Conservation (phyloP, 1,284 basidiomycete genomes). For the Cryptococcus maquisensis region DNA sequence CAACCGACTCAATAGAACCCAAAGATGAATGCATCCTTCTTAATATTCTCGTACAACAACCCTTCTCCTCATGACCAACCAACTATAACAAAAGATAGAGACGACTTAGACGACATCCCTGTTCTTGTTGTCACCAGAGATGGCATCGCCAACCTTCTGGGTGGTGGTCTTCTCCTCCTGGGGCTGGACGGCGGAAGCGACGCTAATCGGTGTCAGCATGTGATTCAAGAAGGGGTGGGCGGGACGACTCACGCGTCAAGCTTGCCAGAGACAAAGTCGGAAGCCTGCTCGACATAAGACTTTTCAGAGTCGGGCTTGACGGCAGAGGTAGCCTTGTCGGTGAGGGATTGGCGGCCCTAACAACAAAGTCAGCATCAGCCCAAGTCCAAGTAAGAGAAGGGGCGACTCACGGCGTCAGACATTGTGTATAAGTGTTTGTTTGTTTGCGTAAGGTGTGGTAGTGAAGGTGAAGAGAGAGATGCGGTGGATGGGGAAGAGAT, state of each 20-base stretch:
- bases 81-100: not conserved
- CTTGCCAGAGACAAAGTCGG: conserved; percentile 38
- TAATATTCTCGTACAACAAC: not conserved
- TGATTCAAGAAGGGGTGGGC: not conserved
- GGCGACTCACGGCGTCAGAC: conserved; percentile 21
- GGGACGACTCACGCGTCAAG: conserved; percentile 29
- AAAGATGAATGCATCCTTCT: not conserved
- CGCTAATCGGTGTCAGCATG: conserved; percentile 6
- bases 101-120: conserved; percentile 24
- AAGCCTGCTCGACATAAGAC: conserved; percentile 43
- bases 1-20: too few species aligned
- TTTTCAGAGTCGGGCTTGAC: conserved; percentile 48
- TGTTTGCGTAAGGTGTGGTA: conserved; percentile 5
- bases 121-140: conserved; percentile 37
- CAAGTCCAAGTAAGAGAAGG: not conserved
- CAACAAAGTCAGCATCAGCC: conserved; percentile 1
- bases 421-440: conserved; percentile 21
- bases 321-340: conserved; percentile 40
- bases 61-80: not conserved
- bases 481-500: conserved; percentile 1
- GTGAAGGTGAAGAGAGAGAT: conserved; percentile 1
- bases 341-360: conserved; percentile 41
- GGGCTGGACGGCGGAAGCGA: conserved; percentile 39
- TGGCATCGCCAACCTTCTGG: conserved; percentile 45
- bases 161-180: conserved; percentile 42